Evolutionary conservation across 23 red algal genomes (phyloP).

Genomic region (Gracilaria domingensis): DNA sequence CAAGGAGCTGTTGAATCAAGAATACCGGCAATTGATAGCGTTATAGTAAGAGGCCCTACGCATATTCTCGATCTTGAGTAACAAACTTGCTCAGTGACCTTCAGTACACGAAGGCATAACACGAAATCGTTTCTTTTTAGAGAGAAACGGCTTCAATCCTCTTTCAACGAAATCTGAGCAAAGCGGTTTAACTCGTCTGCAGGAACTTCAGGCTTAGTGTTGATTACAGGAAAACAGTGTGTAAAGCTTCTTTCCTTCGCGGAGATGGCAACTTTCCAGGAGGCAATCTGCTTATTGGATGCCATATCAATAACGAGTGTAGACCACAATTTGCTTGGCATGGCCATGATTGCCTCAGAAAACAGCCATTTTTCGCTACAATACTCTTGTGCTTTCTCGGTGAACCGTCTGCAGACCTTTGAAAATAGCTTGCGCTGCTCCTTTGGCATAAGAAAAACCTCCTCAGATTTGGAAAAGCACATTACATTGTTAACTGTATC

Average conservation of each 20-base stretch:
- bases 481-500: background rate
- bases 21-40: conserved; percentile 39
- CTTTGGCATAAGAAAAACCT: background rate
- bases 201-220: background rate
- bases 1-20: background rate
- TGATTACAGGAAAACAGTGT: background rate
- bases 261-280: conserved; percentile 12
- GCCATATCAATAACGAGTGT: conserved; percentile 27
- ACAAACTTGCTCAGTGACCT: background rate
- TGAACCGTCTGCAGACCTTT: background rate
- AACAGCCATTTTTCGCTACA: background rate
- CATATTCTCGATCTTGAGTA: conserved; percentile 5
- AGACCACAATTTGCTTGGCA: background rate
- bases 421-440: background rate
- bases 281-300: conserved; percentile 13
- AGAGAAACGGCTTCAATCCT: background rate
- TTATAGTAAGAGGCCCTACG: conserved; percentile 2
- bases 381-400: background rate
- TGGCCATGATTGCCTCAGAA: conserved; percentile 3
- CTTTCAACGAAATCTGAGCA: background rate
- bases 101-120: conserved; percentile 14
- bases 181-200: background rate
- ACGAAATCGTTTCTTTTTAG: background rate
- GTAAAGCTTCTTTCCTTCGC: background rate
- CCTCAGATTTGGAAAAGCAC: background rate